phyloP scores from a whole-genome alignment of 257 asterid genomes.

The Nicotiana knightiana region DNA sequence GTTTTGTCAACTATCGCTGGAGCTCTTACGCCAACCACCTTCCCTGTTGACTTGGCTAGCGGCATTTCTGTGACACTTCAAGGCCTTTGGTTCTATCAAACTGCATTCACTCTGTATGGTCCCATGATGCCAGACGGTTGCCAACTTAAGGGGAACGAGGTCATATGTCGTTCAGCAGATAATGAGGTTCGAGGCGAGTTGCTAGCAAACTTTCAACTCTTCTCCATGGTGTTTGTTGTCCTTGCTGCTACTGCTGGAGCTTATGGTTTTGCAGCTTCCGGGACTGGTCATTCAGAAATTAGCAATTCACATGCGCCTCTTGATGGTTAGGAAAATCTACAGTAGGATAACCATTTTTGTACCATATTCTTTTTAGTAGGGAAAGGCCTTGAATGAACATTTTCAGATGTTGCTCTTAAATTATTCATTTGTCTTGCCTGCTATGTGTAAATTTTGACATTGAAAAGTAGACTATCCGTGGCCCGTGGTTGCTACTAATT shows the following conservation, averaged over 20 bases:
- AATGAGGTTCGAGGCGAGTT: conserved; percentile 59
- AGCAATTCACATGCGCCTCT: conserved; percentile 15
- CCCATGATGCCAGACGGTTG: conserved; percentile 94
- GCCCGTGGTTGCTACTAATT: not conserved
- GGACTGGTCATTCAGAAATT: conserved; percentile 15
- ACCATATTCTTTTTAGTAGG: not conserved
- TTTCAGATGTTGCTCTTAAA: not conserved
- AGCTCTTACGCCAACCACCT: conserved; percentile 77
- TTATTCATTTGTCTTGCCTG: not conserved
- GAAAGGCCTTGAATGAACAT: not conserved
- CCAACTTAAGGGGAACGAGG: conserved; percentile 38
- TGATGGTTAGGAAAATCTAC: conserved; percentile 25
- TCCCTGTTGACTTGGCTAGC: conserved; percentile 62
- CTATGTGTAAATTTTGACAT: not conserved
- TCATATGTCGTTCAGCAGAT: conserved; percentile 50
- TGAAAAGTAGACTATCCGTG: not conserved
- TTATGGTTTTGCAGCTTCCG: conserved; percentile 43
- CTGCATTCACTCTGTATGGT: conserved; percentile 91
- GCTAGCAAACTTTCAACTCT: conserved; percentile 76
- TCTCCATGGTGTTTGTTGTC: conserved; percentile 48
- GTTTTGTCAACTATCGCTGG: conserved; percentile 57
- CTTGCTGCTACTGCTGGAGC: conserved; percentile 49
- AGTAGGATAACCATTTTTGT: conserved; percentile 3
- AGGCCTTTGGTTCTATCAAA: conserved; percentile 99
- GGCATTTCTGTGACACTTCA: conserved; percentile 79